These are phyloP conservation scores for Phalaenopsis aphrodite DNA, from an alignment of 106 monocot genomes.

Conservation along the genomic window DNA sequence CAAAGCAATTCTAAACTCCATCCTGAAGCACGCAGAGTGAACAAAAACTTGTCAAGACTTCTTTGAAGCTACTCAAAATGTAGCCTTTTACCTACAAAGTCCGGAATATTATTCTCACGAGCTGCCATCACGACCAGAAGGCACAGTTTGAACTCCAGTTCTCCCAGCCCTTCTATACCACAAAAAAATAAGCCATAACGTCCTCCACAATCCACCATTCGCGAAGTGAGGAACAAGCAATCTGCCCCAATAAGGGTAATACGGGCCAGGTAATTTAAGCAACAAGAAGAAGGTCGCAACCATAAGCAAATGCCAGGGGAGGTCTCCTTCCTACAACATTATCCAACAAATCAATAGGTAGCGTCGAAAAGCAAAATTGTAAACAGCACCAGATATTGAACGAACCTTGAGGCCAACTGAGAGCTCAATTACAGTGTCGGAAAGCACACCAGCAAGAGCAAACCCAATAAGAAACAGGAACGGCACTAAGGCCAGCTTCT, in stretches of 20 bases:
- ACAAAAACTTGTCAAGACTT: background rate
- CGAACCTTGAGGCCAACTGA: slow-evolving; percentile 38
- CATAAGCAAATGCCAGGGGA: slow-evolving; percentile 50
- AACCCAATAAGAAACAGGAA: slow-evolving; percentile 54
- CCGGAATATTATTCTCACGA: background rate
- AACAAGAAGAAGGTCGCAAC: slow-evolving; percentile 46
- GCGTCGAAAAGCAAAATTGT: background rate
- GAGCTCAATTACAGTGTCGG: slow-evolving; percentile 27
- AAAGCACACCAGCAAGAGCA: slow-evolving; percentile 30
- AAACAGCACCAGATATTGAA: background rate
- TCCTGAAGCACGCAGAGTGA: background rate
- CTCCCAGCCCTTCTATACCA: slow-evolving; percentile 35
- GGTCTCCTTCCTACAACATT: slow-evolving; percentile 26
- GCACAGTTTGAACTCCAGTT: background rate
- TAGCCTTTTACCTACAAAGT: background rate
- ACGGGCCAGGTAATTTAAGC: slow-evolving; percentile 65
- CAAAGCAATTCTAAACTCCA: background rate
- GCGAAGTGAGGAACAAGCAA: slow-evolving; percentile 73
- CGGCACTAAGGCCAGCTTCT: slow-evolving; percentile 52
- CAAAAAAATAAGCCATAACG: slow-evolving; percentile 35
- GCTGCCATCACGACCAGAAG: background rate
- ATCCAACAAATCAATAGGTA: background rate
- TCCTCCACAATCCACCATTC: slow-evolving; percentile 72
- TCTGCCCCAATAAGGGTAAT: slow-evolving; percentile 67
- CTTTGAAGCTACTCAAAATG: background rate